Percentiles rank a stretch among this genome's conserved stretches.
Conservation (phyloP, 805 yeast genomes). For the Huiozyma sinensis region DNA sequence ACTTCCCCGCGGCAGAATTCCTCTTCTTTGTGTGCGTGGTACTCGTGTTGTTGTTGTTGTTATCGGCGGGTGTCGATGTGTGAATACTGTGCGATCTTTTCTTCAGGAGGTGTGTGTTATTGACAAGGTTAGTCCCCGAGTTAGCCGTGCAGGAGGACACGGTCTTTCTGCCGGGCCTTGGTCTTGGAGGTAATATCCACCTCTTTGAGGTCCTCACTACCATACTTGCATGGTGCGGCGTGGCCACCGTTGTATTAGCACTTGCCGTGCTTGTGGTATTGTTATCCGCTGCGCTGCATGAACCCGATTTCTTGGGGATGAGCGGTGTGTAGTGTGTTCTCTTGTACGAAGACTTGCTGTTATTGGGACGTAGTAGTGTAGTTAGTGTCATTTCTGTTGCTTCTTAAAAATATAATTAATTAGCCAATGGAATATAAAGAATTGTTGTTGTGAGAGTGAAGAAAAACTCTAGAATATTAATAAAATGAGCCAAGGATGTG, state of each 20-base stretch:
- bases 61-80: neutral
- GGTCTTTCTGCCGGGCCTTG: conserved; percentile 54
- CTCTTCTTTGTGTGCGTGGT: conserved; percentile 1
- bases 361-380: too few species aligned
- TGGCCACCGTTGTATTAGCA: neutral
- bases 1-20: conserved; percentile 1
- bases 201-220: conserved; percentile 50
- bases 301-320: conserved; percentile 5
- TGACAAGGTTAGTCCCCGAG: neutral
- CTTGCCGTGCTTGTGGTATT: neutral
- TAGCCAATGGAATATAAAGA: too few species aligned
- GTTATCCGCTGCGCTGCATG: neutral
- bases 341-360: neutral
- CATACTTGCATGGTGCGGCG: neutral
- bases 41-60: conserved; percentile 2
- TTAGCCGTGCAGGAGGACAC: neutral
- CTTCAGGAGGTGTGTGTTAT: neutral
- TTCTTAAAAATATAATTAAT: too few species aligned
- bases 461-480: too few species aligned
- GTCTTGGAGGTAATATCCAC: conserved; percentile 81
- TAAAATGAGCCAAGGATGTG: too few species aligned
- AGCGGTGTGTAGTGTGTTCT: conserved; percentile 6
- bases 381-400: too few species aligned
- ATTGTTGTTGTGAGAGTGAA: neutral
- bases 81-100: neutral